phyloP scores from a whole-genome alignment of 73 alveolate species.

The Paramecium sonneborni region DNA sequence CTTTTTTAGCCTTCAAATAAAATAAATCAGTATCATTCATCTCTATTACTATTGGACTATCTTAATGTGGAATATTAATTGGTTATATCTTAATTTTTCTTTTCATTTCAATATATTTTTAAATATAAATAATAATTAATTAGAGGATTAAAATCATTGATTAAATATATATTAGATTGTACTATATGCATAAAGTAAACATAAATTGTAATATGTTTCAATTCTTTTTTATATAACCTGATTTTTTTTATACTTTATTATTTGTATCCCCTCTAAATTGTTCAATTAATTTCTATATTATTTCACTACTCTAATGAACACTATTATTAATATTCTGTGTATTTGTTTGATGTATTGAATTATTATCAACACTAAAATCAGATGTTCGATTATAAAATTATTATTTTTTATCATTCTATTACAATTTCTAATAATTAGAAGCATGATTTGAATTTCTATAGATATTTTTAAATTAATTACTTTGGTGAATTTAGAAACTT shows the following conservation, averaged over 20 bases:
- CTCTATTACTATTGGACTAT: background rate
- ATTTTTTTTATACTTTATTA: conserved; percentile 19
- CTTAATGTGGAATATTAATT: background rate
- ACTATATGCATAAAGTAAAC: background rate
- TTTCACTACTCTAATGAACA: background rate
- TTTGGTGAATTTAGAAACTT: conserved; percentile 38
- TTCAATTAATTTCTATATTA: background rate
- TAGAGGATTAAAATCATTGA: background rate
- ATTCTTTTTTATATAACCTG: background rate
- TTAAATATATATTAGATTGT: background rate
- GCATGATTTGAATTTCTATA: conserved; percentile 3
- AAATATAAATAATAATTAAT: too few relatives aligned
- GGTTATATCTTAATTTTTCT: background rate
- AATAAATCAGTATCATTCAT: background rate
- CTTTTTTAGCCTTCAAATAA: background rate
- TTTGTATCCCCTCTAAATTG: background rate
- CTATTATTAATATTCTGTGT: background rate
- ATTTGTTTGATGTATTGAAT: background rate
- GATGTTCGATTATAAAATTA: background rate
- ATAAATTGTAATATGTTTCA: background rate
- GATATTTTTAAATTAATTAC: background rate
- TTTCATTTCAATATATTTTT: background rate
- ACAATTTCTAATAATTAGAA: background rate
- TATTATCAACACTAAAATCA: conserved; percentile 5
- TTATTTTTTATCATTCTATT: background rate